A percentile compares a stretch with the other conserved stretches of the same genome.
Conservation (phyloP, 208 protist genomes). For the Trypanosomatidae sp. region DNA sequence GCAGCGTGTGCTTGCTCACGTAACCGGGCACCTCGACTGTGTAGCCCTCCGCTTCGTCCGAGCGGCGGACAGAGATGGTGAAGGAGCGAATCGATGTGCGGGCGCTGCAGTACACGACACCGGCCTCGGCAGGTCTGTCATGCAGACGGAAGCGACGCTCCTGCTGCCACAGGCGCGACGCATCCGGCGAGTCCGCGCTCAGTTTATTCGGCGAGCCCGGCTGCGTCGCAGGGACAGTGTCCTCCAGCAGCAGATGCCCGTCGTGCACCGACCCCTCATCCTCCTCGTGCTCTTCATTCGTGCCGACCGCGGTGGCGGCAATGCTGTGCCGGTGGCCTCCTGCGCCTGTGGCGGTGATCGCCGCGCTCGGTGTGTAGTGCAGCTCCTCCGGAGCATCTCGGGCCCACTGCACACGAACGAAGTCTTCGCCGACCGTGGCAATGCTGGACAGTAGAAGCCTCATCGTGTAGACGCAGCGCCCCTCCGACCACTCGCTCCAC, state of each 20-base stretch:
- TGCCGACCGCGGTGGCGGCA: not conserved
- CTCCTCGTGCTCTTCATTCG: not conserved
- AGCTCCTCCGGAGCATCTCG: constrained; percentile 70
- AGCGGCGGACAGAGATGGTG: constrained; percentile 41
- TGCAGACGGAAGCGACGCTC: constrained; percentile 40
- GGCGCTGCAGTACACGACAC: constrained; percentile 51
- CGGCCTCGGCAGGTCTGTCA: constrained; percentile 44
- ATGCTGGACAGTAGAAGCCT: constrained; percentile 59
- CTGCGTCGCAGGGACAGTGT: not conserved
- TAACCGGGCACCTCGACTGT: constrained; percentile 58
- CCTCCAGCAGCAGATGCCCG: not conserved
- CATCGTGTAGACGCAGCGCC: constrained; percentile 86
- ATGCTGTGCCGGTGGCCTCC: not conserved
- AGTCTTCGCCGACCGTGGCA: constrained; percentile 84
- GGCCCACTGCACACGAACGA: constrained; percentile 73
- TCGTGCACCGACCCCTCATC: not conserved
- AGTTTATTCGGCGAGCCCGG: not conserved
- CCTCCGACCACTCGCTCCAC: constrained; percentile 88
- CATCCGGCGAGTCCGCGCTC: constrained; percentile 14
- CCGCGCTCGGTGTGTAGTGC: constrained; percentile 20
- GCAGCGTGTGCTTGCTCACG: constrained; percentile 45
- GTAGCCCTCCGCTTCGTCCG: constrained; percentile 55
- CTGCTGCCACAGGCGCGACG: constrained; percentile 19
- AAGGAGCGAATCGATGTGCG: constrained; percentile 50
- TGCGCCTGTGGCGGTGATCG: not conserved